Percentiles rank a stretch among this genome's conserved stretches.
Evolutionary conservation across 1,284 basidiomycete genomes (phyloP).

Genomic region (Peniophora sp.): DNA sequence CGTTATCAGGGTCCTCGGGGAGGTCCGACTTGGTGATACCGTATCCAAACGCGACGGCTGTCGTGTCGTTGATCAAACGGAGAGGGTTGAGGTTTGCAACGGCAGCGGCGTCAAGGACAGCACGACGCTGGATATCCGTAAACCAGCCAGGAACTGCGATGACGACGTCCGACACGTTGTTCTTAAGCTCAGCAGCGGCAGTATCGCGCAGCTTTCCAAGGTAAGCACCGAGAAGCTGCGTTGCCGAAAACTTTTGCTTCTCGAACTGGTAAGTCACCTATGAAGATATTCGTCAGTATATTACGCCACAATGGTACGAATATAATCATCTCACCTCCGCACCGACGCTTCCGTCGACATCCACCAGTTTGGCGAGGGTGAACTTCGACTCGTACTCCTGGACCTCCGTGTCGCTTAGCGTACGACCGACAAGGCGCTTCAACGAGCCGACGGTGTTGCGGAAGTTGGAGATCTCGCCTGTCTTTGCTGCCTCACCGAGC

Average conservation of each 20-base stretch:
- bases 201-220: conserved; percentile 85
- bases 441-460: conserved; percentile 90
- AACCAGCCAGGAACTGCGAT: conserved; percentile 94
- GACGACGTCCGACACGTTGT: conserved; percentile 80
- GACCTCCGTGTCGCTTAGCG: conserved; percentile 71
- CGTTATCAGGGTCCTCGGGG: conserved; percentile 65
- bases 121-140: conserved; percentile 85
- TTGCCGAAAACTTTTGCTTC: conserved; percentile 67
- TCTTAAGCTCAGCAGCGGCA: conserved; percentile 77
- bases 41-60: conserved; percentile 88
- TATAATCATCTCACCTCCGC: conserved; percentile 53
- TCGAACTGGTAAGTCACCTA: conserved; percentile 88
- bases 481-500: conserved; percentile 92
- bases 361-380: conserved; percentile 77
- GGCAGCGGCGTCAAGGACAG: conserved; percentile 79
- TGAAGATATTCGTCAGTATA: background rate
- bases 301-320: background rate
- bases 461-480: conserved; percentile 96
- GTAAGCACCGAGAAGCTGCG: conserved; percentile 84
- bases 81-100: conserved; percentile 86
- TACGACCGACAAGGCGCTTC: conserved; percentile 82
- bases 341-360: conserved; percentile 76
- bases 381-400: conserved; percentile 82
- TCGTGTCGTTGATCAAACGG: conserved; percentile 91
- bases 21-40: conserved; percentile 96